Percentiles rank a stretch among this genome's conserved stretches.
These are phyloP conservation scores for Odonthalia washingtoniensis DNA, from an alignment of 31 red algal species.

Conservation along the genomic window DNA sequence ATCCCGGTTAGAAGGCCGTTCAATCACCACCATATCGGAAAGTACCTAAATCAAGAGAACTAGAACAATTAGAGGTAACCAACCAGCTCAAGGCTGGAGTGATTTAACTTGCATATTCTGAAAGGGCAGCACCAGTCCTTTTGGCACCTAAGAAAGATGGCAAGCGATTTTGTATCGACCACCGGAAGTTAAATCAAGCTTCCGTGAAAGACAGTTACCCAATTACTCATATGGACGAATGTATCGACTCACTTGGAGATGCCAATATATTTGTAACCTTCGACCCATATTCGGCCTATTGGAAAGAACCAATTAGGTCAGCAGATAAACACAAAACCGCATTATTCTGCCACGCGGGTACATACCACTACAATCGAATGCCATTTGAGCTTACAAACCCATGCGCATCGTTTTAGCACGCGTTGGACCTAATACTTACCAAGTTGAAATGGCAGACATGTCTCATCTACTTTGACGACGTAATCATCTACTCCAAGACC, in stretches of 20 bases:
- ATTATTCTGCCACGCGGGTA: neutral
- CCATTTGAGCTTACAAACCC: neutral
- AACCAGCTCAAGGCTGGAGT: too few species aligned
- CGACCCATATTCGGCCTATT: neutral
- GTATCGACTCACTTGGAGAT: slow-evolving; percentile 24
- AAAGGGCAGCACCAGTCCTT: neutral
- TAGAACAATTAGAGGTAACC: too few species aligned
- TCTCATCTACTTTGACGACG: too few species aligned
- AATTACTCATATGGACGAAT: slow-evolving; percentile 16
- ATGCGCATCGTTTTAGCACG: neutral
- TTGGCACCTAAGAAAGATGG: neutral
- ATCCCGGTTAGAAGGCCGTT: neutral
- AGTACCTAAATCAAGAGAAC: neutral
- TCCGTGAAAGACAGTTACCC: slow-evolving; percentile 31
- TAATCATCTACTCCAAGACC: too few species aligned
- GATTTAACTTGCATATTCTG: neutral
- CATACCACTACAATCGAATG: neutral
- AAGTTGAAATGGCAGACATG: too few species aligned
- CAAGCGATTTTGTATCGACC: neutral
- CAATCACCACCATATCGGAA: neutral
- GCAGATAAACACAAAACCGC: neutral
- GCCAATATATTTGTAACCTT: neutral
- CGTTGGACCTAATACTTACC: too few species aligned
- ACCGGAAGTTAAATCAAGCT: neutral
- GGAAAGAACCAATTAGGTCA: neutral